phyloP scores from a whole-genome alignment of 352 stramenopile genomes.

The Halophytophthora batemanensis region DNA sequence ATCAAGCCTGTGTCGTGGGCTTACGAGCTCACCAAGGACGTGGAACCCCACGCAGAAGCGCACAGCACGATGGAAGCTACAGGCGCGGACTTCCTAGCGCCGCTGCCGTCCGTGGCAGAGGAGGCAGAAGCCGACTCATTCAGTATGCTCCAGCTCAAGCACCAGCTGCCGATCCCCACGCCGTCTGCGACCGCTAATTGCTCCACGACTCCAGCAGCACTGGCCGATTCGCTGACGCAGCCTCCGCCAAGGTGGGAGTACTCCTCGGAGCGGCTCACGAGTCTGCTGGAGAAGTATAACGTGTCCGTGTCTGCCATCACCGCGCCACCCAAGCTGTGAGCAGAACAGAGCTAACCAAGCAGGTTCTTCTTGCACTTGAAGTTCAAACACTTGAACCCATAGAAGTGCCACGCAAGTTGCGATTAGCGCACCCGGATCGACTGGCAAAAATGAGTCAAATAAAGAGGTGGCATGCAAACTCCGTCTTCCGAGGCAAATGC shows the following conservation, averaged over 20 bases:
- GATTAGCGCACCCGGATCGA: too few species aligned
- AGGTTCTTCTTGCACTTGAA: slow-evolving; percentile 8
- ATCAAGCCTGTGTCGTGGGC: slow-evolving; percentile 63
- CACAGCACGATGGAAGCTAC: neutral
- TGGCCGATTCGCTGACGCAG: slow-evolving; percentile 3
- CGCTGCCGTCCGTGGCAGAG: slow-evolving; percentile 23
- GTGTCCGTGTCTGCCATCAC: slow-evolving; percentile 34
- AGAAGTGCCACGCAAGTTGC: too few species aligned
- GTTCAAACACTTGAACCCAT: slow-evolving; percentile 4
- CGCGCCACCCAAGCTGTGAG: slow-evolving; percentile 10
- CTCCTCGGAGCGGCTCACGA: slow-evolving; percentile 52
- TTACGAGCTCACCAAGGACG: slow-evolving; percentile 37
- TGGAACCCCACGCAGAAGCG: slow-evolving; percentile 24
- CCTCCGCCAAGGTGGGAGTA: slow-evolving; percentile 41
- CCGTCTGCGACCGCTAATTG: slow-evolving; percentile 3
- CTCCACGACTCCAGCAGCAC: slow-evolving; percentile 1
- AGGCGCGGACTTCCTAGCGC: slow-evolving; percentile 5
- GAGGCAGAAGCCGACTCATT: slow-evolving; percentile 13
- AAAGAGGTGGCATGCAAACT: too few species aligned
- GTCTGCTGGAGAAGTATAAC: slow-evolving; percentile 67
- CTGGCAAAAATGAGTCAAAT: too few species aligned
- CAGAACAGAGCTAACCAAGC: slow-evolving; percentile 2
- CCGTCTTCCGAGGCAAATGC: too few species aligned
- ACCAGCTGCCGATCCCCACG: slow-evolving; percentile 22
- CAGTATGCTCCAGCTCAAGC: slow-evolving; percentile 20